phyloP scores from a whole-genome alignment of 768 basidiomycete genomes.

The Phaeotremella skinneri region DNA sequence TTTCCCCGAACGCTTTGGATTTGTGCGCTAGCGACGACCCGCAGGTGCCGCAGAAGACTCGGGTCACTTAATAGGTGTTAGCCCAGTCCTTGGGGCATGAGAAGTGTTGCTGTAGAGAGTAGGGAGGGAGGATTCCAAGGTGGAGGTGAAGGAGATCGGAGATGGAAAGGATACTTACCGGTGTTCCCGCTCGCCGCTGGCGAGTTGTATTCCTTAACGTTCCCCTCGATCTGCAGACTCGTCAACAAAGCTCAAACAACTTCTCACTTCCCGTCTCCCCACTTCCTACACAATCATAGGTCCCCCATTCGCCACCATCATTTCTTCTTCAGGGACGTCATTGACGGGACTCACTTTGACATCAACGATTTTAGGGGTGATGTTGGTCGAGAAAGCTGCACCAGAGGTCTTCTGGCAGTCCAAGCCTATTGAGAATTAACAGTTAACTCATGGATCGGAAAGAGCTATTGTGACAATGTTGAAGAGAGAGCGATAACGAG shows the following conservation, averaged over 20 bases:
- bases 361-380: conserved; percentile 23
- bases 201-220: not conserved
- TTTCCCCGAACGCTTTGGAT: conserved; percentile 34
- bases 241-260: not conserved
- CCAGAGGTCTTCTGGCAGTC: conserved; percentile 36
- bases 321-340: conserved; percentile 5
- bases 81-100: too few species aligned
- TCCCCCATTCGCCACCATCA: not conserved
- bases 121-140: not conserved
- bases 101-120: not conserved
- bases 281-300: not conserved
- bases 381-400: conserved; percentile 32
- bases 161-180: conserved; percentile 20
- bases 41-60: conserved; percentile 34
- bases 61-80: too few species aligned
- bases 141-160: not conserved
- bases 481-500: not conserved
- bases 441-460: not conserved
- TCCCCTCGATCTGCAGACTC: not conserved
- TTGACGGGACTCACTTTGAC: conserved; percentile 16
- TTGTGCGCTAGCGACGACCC: conserved; percentile 37
- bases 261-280: not conserved
- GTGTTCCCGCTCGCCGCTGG: conserved; percentile 36
- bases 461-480: not conserved
- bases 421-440: conserved; percentile 10